These are phyloP conservation scores for Candida nitratophila DNA, from an alignment of 805 yeast genomes.

Conservation along the genomic window DNA sequence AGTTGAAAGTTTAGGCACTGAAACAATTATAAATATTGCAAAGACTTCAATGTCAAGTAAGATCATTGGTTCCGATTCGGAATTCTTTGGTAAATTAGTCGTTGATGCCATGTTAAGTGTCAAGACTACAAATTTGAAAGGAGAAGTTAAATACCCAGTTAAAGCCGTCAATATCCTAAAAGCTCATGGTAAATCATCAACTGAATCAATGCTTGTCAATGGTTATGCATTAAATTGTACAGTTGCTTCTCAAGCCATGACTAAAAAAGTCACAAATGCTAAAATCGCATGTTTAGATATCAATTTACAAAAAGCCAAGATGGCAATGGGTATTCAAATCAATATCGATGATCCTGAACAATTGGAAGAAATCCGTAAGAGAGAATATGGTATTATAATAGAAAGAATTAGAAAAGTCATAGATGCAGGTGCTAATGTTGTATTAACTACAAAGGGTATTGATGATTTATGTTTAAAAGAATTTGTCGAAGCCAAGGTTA, in stretches of 20 bases:
- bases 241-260: slow-evolving; percentile 96
- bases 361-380: slow-evolving; percentile 81
- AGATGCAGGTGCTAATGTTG: slow-evolving; percentile 87
- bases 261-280: slow-evolving; percentile 60
- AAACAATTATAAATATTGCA: slow-evolving; percentile 83
- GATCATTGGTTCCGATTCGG: slow-evolving; percentile 90
- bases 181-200: slow-evolving; percentile 92
- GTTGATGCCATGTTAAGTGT: slow-evolving; percentile 96
- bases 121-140: slow-evolving; percentile 80
- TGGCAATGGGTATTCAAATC: slow-evolving; percentile 98
- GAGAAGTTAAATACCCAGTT: slow-evolving; percentile 88
- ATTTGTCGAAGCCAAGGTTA: slow-evolving; percentile 84
- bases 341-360: slow-evolving; percentile 92
- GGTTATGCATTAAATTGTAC: slow-evolving; percentile 98
- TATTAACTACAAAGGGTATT: slow-evolving; percentile 88
- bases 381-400: slow-evolving; percentile 79
- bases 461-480: slow-evolving; percentile 89
- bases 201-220: slow-evolving; percentile 77
- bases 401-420: slow-evolving; percentile 80
- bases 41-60: slow-evolving; percentile 96
- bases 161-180: slow-evolving; percentile 94
- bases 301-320: slow-evolving; percentile 89
- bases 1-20: slow-evolving; percentile 75
- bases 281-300: slow-evolving; percentile 85
- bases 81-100: slow-evolving; percentile 81